These are phyloP conservation scores for Hanseniaspora osmophila DNA, from an alignment of 805 yeast genomes.

Conservation along the genomic window DNA sequence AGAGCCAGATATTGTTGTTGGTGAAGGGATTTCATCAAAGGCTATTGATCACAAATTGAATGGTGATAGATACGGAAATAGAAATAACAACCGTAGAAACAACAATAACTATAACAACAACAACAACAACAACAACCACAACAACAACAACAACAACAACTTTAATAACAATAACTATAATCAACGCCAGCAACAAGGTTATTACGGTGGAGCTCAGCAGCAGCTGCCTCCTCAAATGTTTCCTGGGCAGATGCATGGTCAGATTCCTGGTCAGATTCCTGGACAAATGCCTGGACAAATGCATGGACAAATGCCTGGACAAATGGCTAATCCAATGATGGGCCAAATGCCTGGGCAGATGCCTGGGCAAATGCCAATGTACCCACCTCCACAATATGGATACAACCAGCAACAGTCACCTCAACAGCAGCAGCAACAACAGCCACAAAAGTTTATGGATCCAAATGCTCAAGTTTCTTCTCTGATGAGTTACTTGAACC, in stretches of 20 bases:
- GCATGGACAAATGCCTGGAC: slow-evolving; percentile 3
- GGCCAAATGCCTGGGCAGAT: slow-evolving; percentile 13
- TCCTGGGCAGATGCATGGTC: neutral
- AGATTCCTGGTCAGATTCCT: slow-evolving; percentile 7
- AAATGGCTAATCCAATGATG: slow-evolving; percentile 5
- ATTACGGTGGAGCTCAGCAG: neutral
- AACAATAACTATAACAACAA: slow-evolving; percentile 4
- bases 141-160: slow-evolving; percentile 1
- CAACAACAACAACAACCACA: slow-evolving; percentile 1
- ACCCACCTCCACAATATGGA: neutral
- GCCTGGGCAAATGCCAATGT: neutral
- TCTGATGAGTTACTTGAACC: slow-evolving; percentile 29
- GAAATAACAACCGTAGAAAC: slow-evolving; percentile 14
- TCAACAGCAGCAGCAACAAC: slow-evolving; percentile 12
- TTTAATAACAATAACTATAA: neutral
- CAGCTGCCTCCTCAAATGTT: neutral
- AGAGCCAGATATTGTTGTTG: slow-evolving; percentile 96
- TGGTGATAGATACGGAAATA: slow-evolving; percentile 12
- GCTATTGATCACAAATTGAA: slow-evolving; percentile 76
- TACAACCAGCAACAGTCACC: slow-evolving; percentile 5
- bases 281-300: slow-evolving; percentile 14
- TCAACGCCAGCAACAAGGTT: neutral
- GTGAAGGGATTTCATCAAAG: slow-evolving; percentile 84
- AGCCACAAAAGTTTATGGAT: slow-evolving; percentile 15
- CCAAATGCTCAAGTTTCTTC: slow-evolving; percentile 29